Base-by-base conservation (phyloP, 345 rosid species). In the Anastatica hierochuntica region DNA sequence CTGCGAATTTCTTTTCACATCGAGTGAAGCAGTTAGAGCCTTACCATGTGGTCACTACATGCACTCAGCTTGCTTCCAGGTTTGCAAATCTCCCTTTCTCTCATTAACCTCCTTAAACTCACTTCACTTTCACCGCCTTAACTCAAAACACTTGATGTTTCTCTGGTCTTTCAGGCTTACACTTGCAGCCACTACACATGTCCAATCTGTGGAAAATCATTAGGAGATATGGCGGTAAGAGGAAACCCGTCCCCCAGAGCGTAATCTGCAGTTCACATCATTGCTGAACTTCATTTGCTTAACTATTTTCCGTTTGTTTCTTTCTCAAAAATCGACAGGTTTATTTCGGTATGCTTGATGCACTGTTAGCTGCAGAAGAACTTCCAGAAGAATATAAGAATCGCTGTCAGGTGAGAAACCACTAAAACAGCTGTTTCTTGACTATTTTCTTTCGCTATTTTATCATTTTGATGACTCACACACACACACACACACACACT, bases 41-140 rank as follows among this genome's bases (percentile, higher is more conserved):
- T 76, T 86, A 57, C 89, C 96, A 41, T 90, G 95, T 66, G 96
- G 95, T 62, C 98, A 86, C 77, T 79, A 76, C 64, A 80, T 84
- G 96, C 98, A 86, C 67, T 77, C 95, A 14, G 74, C 90, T 70
- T 86, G 97, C 66, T 90, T 90, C 78, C 95, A 90, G 95, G 95
- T 89, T 42, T 37, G 65, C 16, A 49, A 27, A 21, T 30, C 44
- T 53, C 67, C n/a, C 43, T 17, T 42, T 33, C 51, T 43, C 42
- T 35, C 47, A 29, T 24, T 43, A 9, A 66, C 36, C 30, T 17
- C 10, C 4, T 20, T 14, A 20, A 2, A 2, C 24, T 21, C 24
- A 2, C 24, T 21, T 50, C 44, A 34, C 6, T 58, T 36, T 42
- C 26, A 35, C n/a, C n/a, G 17, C 56, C 63, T 35, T 18, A 18